Conservation (phyloP, 345 rosid genomes). For the Eucalyptus tenuipes region DNA sequence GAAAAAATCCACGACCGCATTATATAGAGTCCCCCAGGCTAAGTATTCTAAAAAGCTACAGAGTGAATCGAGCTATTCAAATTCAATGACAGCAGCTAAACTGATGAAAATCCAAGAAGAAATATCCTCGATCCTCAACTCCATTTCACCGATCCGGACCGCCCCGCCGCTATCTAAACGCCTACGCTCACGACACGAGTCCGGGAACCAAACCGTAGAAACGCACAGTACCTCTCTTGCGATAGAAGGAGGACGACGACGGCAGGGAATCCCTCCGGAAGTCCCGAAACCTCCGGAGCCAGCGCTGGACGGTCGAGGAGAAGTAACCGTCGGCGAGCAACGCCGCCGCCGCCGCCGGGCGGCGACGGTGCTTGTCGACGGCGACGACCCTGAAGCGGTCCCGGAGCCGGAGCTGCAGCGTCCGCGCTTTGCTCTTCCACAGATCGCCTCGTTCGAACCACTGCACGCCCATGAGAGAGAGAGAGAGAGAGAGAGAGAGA, state of each 20-base stretch:
- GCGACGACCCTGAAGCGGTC: slow-evolving; percentile 77
- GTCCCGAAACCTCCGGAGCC: slow-evolving; percentile 45
- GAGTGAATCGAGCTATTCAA: not conserved
- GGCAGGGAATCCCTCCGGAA: slow-evolving; percentile 78
- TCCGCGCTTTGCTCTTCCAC: slow-evolving; percentile 64
- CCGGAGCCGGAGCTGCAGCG: slow-evolving; percentile 56
- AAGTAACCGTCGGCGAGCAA: slow-evolving; percentile 41
- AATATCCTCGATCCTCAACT: not conserved
- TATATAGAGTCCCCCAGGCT: no score
- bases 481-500: not conserved
- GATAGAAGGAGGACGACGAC: slow-evolving; percentile 62
- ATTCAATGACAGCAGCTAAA: not conserved
- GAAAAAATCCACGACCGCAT: no score
- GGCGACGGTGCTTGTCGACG: slow-evolving; percentile 37
- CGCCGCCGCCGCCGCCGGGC: slow-evolving; percentile 5
- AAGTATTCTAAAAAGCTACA: not conserved
- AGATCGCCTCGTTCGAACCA: slow-evolving; percentile 58
- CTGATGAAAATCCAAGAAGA: not conserved
- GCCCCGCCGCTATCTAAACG: not conserved
- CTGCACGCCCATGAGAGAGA: slow-evolving; percentile 29
- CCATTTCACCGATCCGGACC: not conserved
- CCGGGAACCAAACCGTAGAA: not conserved
- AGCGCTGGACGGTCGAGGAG: slow-evolving; percentile 54
- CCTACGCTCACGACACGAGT: not conserved
- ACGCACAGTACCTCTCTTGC: slow-evolving; percentile 47